Percentiles rank a stretch among this genome's conserved stretches.
Conservation (phyloP, 2,329 filamentous ascomycete genomes). For the Alternaria consortialis region DNA sequence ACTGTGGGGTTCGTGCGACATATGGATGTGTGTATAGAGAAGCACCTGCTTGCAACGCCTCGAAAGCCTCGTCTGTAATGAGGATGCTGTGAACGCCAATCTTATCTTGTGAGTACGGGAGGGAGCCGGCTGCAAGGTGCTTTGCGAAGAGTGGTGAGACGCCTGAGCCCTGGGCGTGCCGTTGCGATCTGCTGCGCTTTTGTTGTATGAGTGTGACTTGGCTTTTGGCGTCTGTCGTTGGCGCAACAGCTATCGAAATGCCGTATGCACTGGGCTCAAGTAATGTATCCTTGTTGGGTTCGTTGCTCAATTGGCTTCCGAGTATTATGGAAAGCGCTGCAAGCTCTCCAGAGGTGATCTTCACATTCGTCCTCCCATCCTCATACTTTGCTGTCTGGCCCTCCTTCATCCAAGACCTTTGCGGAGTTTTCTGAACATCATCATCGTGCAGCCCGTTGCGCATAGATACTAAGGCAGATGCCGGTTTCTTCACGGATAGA, state of each 20-base stretch:
- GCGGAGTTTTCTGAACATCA: constrained; percentile 8
- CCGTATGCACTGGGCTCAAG: constrained; percentile 36
- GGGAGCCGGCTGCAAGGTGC: constrained; percentile 42
- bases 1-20: constrained; percentile 17
- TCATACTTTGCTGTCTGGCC: constrained; percentile 30
- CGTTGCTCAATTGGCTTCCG: constrained; percentile 28
- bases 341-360: constrained; percentile 37
- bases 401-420: constrained; percentile 38
- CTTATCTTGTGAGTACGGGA: constrained; percentile 37
- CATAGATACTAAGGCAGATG: constrained; percentile 23
- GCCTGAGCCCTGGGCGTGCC: constrained; percentile 32
- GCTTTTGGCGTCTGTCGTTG: constrained; percentile 23
- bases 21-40: constrained; percentile 24
- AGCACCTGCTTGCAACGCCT: constrained; percentile 29
- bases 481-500: constrained; percentile 28
- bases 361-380: constrained; percentile 25
- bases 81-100: constrained; percentile 34
- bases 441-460: constrained; percentile 17
- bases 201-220: constrained; percentile 36
- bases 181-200: constrained; percentile 35
- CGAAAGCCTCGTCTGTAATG: constrained; percentile 33
- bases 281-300: constrained; percentile 3
- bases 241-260: constrained; percentile 31
- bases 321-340: constrained; percentile 41
- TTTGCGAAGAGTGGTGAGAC: constrained; percentile 46